Percentiles rank a stretch among this genome's conserved stretches.
These are phyloP conservation scores for Rhodotorula sp. DNA, from an alignment of 1,284 basidiomycete genomes.

Conservation along the genomic window DNA sequence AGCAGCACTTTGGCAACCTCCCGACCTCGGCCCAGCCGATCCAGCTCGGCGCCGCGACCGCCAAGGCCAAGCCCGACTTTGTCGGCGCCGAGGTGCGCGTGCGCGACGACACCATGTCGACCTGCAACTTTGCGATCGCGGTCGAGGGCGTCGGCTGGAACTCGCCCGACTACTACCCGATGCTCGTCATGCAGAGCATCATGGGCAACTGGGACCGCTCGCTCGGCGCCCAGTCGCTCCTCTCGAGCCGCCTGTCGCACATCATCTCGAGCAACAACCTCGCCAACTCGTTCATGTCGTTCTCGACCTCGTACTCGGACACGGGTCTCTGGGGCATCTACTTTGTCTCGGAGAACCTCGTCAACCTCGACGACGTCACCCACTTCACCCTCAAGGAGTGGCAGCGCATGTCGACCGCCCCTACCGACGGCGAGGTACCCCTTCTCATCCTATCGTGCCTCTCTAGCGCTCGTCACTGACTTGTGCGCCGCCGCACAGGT, in stretches of 20 bases:
- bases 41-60: constrained; percentile 65
- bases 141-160: constrained; percentile 98
- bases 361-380: constrained; percentile 87
- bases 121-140: constrained; percentile 91
- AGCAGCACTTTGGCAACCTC: constrained; percentile 88
- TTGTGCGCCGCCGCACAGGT: constrained; percentile 52
- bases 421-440: constrained; percentile 57
- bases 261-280: constrained; percentile 92
- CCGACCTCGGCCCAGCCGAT: constrained; percentile 86
- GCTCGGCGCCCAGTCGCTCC: constrained; percentile 83
- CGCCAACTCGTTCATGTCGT: constrained; percentile 99
- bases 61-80: constrained; percentile 74
- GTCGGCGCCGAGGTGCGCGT: constrained; percentile 94
- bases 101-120: constrained; percentile 86
- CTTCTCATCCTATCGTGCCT: neutral
- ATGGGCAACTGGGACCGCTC: constrained; percentile 99
- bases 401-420: constrained; percentile 90
- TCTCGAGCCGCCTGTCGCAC: constrained; percentile 88
- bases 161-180: constrained; percentile 98
- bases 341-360: constrained; percentile 88
- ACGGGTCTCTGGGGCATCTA: constrained; percentile 99
- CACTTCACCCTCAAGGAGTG: constrained; percentile 97
- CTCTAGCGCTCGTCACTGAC: neutral
- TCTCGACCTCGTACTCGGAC: constrained; percentile 99
- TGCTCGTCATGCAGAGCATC: constrained; percentile 98